Evolutionary conservation across 2,329 filamentous ascomycete genomes (phyloP), one percentile per base, ranked within the genome.

Genomic region (Diaporthe vaccinii): DNA sequence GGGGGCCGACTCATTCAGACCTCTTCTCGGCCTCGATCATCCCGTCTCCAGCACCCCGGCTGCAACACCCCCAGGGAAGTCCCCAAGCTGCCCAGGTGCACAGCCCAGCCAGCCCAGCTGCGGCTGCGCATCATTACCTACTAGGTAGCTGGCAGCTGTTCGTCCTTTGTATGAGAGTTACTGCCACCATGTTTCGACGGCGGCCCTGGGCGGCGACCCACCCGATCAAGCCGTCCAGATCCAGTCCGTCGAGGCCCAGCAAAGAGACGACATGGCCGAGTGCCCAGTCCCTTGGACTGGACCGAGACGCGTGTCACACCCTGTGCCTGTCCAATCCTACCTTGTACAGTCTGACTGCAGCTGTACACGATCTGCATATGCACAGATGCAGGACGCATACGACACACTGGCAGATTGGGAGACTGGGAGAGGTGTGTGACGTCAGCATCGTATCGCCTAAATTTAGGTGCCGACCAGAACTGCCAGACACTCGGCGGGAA

Each of bases 51-150:
- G 34, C 58, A 69, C 55, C 65, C 65, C 65, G n/a, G 65, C 49
- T 69, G 65, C 65, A 69, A 55, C 65, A 41, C 49, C 49, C 49
- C 62, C 65, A 69, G 65, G 65, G 65, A 25, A 41, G 49, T 8
- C 12, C 28, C 65, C 46, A 68, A 68, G 62, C 44, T 15, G 59
- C 62, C 62, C 44, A 68, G 65, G 31, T 69, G 65, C 65, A 69
- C 65, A 69, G 65, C 65, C 65, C 65, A 69, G 65, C 49, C 65
- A 55, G 49, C 65, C 46, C 65, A 55, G 65, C 65, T 55, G 49
- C 46, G 44, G 31, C 46, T 31, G 46, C 46, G 46, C 15, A 22
- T 53, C 34, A 28, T 36, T 36, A n/a, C n/a, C n/a, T n/a, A n/a
- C n/a, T n/a, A n/a, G n/a, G n/a, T n/a, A 39, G 46, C 46, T 68